Evolutionary conservation across 2,329 filamentous ascomycete species (phyloP).

Genomic region (Salinomyces thailandicus): DNA sequence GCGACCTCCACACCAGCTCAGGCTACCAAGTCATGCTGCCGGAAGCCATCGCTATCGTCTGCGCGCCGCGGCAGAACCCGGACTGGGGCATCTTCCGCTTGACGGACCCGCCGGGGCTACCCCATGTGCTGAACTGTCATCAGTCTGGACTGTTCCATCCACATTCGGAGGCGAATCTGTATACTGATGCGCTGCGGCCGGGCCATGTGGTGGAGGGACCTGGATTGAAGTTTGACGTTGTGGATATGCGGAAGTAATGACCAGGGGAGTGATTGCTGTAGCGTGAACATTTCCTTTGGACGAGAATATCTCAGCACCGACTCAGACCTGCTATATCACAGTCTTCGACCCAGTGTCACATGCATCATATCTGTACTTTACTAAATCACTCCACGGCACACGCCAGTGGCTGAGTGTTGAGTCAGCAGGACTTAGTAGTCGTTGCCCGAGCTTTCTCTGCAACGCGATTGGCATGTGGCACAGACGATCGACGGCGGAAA

Average conservation of each 20-base stretch:
- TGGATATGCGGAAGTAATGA: conserved; percentile 44
- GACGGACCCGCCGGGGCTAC: conserved; percentile 83
- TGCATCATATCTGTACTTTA: no score
- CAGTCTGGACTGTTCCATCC: conserved; percentile 77
- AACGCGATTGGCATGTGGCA: background rate
- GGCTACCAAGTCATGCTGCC: conserved; percentile 95
- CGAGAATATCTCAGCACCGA: no score
- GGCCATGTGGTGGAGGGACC: conserved; percentile 50
- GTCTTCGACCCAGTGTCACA: no score
- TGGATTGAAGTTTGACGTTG: conserved; percentile 52
- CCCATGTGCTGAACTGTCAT: conserved; percentile 70
- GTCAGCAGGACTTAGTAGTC: no score
- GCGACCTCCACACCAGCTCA: conserved; percentile 85
- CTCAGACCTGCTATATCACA: no score
- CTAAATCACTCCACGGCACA: no score
- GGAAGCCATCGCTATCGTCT: conserved; percentile 94
- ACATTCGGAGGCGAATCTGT: conserved; percentile 59
- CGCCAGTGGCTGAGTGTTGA: no score
- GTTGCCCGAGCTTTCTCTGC: background rate
- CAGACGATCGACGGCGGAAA: background rate
- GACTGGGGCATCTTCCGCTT: conserved; percentile 84
- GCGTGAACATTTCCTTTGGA: no score
- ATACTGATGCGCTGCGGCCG: conserved; percentile 56
- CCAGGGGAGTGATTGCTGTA: background rate
- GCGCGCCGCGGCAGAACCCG: conserved; percentile 69